Evolutionary conservation across 2,329 filamentous ascomycete genomes (phyloP).

Genomic region (Xylaria sp.): DNA sequence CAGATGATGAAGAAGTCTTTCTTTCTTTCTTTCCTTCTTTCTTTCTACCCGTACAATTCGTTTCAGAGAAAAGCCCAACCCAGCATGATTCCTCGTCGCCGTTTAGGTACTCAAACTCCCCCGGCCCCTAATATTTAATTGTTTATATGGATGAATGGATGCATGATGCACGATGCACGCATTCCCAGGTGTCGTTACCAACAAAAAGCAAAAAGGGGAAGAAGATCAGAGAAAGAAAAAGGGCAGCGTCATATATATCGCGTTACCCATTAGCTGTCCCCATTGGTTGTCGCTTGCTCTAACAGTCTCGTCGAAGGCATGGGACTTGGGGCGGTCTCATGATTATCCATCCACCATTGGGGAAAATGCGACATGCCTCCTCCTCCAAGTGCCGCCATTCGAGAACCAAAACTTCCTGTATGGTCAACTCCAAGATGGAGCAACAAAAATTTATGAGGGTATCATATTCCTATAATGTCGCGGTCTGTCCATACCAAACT

Average conservation of each 20-base stretch:
- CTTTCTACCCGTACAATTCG: slow-evolving; percentile 31
- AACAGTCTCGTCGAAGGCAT: slow-evolving; percentile 6
- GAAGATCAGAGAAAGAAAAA: background rate
- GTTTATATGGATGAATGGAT: slow-evolving; percentile 19
- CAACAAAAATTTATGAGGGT: slow-evolving; percentile 24
- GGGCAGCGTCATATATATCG: slow-evolving; percentile 21
- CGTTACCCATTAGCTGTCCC: slow-evolving; percentile 26
- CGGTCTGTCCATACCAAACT: slow-evolving; percentile 12
- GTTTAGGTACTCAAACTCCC: slow-evolving; percentile 34
- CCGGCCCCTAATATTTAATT: slow-evolving; percentile 16
- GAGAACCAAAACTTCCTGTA: slow-evolving; percentile 8
- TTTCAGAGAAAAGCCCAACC: slow-evolving; percentile 5
- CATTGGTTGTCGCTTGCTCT: slow-evolving; percentile 19
- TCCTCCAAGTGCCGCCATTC: background rate
- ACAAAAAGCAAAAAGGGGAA: background rate
- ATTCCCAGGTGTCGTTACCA: slow-evolving; percentile 19
- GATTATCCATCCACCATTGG: slow-evolving; percentile 12
- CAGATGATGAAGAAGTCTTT: slow-evolving; percentile 4
- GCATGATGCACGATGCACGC: slow-evolving; percentile 16
- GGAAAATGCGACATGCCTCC: background rate
- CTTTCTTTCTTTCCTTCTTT: background rate
- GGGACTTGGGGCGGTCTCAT: slow-evolving; percentile 4
- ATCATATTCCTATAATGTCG: slow-evolving; percentile 28
- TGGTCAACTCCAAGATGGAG: slow-evolving; percentile 14
- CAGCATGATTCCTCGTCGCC: slow-evolving; percentile 18